phyloP scores from a whole-genome alignment of 2,329 filamentous ascomycete genomes.

The Colletotrichum noveboracense region DNA sequence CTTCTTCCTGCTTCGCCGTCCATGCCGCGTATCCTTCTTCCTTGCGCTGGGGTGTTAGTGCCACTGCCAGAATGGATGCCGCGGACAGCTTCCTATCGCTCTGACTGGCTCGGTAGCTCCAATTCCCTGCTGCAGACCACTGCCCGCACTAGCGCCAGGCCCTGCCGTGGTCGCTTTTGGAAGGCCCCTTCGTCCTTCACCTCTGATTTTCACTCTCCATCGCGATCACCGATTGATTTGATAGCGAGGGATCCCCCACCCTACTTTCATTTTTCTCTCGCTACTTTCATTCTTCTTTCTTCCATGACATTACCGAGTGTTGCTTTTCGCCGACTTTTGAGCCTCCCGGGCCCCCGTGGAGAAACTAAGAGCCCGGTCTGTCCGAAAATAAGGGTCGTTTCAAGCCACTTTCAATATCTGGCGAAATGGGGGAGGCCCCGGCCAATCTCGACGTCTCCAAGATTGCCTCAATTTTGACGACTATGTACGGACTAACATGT shows the following conservation, averaged over 20 bases:
- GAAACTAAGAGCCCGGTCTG: conserved; percentile 15
- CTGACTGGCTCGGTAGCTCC: neutral
- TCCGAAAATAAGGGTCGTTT: conserved; percentile 19
- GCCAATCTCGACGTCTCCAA: conserved; percentile 5
- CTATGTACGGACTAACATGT: neutral
- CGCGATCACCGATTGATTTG: conserved; percentile 9
- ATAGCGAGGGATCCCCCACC: neutral
- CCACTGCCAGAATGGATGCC: neutral
- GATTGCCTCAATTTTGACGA: conserved; percentile 10
- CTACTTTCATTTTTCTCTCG: neutral
- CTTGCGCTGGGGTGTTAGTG: neutral
- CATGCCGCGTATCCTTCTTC: neutral
- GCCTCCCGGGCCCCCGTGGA: conserved; percentile 4
- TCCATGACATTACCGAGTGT: neutral
- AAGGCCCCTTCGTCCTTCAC: neutral
- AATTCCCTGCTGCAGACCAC: neutral
- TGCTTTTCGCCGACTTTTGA: neutral
- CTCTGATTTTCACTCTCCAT: neutral
- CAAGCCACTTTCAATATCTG: conserved; percentile 14
- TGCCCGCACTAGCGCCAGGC: neutral
- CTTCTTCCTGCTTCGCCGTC: neutral
- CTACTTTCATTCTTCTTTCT: neutral
- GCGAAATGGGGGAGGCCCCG: neutral
- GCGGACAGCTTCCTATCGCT: neutral
- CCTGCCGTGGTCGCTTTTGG: neutral